Base-by-base conservation (phyloP, 2,329 filamentous ascomycete species). In the Xylaria sp. region DNA sequence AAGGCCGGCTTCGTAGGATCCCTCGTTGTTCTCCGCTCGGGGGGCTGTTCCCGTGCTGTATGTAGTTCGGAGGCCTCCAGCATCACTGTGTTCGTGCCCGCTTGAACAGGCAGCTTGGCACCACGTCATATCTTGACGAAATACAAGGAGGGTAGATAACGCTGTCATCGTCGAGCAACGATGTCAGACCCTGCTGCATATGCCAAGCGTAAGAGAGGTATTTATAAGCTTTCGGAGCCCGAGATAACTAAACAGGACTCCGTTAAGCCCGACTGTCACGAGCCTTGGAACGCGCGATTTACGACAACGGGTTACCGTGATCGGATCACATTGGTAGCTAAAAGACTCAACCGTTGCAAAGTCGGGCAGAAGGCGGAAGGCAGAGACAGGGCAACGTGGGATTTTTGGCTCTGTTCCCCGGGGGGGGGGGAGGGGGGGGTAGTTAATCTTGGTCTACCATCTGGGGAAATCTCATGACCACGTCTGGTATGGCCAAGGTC, bases 21-120 rank as follows among this genome's bases (percentile, higher is more conserved):
- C 8, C 34, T 1, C 10, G 13, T 46, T 28, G 39, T 65, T 25
- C 18, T 51, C 55, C 41, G 2, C 34, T 51, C 25, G 20, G 48
- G 23, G 41, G 41, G 41, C 18, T 8, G 13, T 48, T 34, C 50
- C 9, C 28, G 23, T 63, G 9, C 39, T n/a, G 55, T 60, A 41
- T n/a, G 55, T 60, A 41, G 7, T 59, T 2, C 15, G 37, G 61
- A 68, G 55, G 66, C 61, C 61, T 59, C 55, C 50, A 12, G n/a
- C 7, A 15, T 51, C 32, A 37, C 32, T 23, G 28, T 50, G 41
- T 68, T 28, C 28, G 34, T 56, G 28, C 51, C 15, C 44, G n/a
- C 12, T 28, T 32, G 54, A 46, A 39, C 23, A 34, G 39, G 39
- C 12, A 55, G 23, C 56, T 68, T 68, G 57, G 66, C 56, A 65